Conservation (phyloP, 495 filamentous ascomycete species). For the Penicillium canescens region DNA sequence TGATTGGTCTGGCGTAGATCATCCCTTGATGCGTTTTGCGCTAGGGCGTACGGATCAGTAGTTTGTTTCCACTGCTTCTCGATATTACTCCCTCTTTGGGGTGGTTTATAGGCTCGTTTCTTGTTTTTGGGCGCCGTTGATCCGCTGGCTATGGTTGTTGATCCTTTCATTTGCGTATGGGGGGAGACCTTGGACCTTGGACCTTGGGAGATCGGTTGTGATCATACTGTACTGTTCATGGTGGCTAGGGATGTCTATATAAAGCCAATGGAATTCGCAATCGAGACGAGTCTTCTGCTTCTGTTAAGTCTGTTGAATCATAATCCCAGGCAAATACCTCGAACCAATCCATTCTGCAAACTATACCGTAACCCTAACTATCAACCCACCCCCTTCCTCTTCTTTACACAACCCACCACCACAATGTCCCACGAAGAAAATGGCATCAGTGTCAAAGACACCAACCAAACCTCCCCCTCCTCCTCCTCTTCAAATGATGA, state of each 20-base stretch:
- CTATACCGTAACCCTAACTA: background rate
- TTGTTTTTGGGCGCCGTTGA: background rate
- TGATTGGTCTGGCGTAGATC: constrained; percentile 2
- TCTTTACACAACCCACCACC: background rate
- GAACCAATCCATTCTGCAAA: too few species aligned
- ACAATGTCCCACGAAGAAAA: constrained; percentile 2
- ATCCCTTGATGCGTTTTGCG: background rate
- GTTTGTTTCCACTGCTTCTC: background rate
- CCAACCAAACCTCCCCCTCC: background rate
- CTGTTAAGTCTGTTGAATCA: too few species aligned
- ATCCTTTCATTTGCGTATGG: too few species aligned
- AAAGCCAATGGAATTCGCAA: background rate
- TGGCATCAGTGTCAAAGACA: constrained; percentile 8
- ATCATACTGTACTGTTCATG: background rate
- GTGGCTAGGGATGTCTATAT: background rate
- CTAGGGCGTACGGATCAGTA: constrained; percentile 1
- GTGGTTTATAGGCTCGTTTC: background rate
- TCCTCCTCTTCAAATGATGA: background rate
- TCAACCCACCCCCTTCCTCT: background rate
- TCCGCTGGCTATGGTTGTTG: too few species aligned
- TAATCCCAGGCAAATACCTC: too few species aligned
- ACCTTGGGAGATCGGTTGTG: too few species aligned
- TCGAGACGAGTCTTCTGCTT: too few species aligned
- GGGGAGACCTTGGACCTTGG: too few species aligned
- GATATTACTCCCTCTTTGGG: background rate